A percentile compares a stretch with the other conserved stretches of the same genome.
Evolutionary conservation across 2,329 filamentous ascomycete genomes (phyloP).

Genomic region (Trichoderma pleuroti): DNA sequence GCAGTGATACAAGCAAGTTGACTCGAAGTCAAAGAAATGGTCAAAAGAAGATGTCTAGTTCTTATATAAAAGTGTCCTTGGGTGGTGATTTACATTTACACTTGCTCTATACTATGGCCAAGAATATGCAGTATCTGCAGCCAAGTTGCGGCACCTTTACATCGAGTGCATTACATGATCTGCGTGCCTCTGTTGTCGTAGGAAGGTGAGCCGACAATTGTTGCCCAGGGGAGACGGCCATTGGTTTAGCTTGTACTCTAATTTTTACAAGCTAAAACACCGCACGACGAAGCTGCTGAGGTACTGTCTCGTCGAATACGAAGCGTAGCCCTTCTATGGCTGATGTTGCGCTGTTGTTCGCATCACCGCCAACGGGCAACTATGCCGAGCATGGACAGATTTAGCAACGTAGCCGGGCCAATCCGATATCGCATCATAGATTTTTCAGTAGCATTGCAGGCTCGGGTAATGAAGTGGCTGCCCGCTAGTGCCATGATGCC

Average conservation of each 20-base stretch:
- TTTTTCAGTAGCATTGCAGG: background rate
- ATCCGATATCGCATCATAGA: background rate
- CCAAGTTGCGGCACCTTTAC: background rate
- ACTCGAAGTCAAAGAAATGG: background rate
- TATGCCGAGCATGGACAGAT: background rate
- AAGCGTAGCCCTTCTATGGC: background rate
- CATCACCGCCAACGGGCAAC: background rate
- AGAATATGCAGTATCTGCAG: background rate
- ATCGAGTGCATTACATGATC: background rate
- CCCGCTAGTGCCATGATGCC: background rate
- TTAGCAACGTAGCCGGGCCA: background rate
- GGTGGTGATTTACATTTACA: background rate
- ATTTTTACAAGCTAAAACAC: background rate
- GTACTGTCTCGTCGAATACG: too few relatives aligned
- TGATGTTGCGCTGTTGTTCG: background rate
- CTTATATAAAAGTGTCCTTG: background rate
- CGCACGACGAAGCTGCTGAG: background rate
- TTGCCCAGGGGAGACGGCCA: too few relatives aligned
- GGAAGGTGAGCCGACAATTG: background rate
- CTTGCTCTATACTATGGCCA: background rate
- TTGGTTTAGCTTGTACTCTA: background rate
- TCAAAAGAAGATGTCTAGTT: background rate
- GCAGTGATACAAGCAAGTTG: background rate
- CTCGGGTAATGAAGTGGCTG: background rate
- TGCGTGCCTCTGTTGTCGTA: background rate